Evolutionary conservation across 2,329 filamentous ascomycete genomes (phyloP).

Genomic region (Tolypocladium paradoxum): DNA sequence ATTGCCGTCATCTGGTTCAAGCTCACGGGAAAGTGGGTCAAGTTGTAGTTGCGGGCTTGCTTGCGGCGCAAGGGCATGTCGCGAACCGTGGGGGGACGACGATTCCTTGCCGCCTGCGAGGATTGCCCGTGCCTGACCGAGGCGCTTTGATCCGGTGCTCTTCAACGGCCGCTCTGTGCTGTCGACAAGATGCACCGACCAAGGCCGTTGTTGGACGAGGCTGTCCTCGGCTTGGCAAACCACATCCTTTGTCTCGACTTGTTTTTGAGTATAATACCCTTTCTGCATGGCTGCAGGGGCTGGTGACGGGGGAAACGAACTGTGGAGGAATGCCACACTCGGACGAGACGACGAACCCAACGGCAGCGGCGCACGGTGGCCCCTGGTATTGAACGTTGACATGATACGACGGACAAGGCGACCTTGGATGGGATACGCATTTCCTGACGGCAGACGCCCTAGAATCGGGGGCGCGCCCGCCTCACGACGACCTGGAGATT

Average conservation of each 20-base stretch:
- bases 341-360: not conserved
- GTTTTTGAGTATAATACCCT: not conserved
- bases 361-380: not conserved
- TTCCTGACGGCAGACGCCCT: no score
- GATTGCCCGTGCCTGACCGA: not conserved
- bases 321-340: not conserved
- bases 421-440: not conserved
- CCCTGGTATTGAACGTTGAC: not conserved
- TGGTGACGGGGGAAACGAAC: not conserved
- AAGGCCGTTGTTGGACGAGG: not conserved
- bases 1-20: conserved; percentile 52
- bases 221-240: not conserved
- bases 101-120: not conserved
- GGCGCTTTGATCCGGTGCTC: no score
- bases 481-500: not conserved
- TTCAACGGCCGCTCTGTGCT: not conserved
- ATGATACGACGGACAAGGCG: not conserved
- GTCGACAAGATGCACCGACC: not conserved
- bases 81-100: not conserved
- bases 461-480: no score
- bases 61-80: conserved; percentile 6
- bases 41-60: conserved; percentile 27
- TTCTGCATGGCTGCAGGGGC: not conserved
- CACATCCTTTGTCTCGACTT: not conserved
- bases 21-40: conserved; percentile 50